Evolutionary conservation across 768 basidiomycete species (phyloP).

Genomic region (Hericium rajendrae): DNA sequence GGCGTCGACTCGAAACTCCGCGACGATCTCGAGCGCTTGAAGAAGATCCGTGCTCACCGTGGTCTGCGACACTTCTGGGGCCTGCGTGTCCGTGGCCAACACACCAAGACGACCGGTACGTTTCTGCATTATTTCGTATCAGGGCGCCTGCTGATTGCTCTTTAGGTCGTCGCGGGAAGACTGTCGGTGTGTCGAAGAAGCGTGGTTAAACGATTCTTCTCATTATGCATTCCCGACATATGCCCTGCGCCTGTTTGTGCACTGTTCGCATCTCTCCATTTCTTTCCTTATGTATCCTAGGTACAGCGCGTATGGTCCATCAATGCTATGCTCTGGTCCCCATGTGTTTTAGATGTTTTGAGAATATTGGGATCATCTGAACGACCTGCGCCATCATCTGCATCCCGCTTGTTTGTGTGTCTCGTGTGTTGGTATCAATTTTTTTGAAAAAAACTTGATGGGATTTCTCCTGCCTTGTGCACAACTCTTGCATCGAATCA

Average conservation of each 20-base stretch:
- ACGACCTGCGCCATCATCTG: no score
- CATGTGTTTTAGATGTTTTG: no score
- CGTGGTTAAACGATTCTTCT: conserved; percentile 33
- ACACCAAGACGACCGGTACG: conserved; percentile 97
- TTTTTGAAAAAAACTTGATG: no score
- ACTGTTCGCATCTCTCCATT: neutral
- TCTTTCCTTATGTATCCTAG: neutral
- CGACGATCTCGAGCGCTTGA: conserved; percentile 95
- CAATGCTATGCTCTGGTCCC: no score
- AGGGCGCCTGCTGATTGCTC: conserved; percentile 3
- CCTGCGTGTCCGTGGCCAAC: conserved; percentile 92
- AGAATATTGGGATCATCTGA: no score
- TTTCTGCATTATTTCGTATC: neutral
- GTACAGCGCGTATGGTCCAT: no score
- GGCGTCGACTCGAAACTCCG: conserved; percentile 95
- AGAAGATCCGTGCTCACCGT: conserved; percentile 98
- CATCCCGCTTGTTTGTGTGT: no score
- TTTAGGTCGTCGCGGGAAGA: conserved; percentile 88
- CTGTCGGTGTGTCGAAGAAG: conserved; percentile 95
- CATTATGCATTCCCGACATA: neutral
- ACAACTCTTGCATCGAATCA: no score
- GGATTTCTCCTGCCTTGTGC: no score
- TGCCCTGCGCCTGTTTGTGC: neutral
- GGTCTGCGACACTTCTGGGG: conserved; percentile 92
- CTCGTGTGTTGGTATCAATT: no score